Conservation (phyloP, 2,329 filamentous ascomycete genomes). For the Blastomyces silverae region DNA sequence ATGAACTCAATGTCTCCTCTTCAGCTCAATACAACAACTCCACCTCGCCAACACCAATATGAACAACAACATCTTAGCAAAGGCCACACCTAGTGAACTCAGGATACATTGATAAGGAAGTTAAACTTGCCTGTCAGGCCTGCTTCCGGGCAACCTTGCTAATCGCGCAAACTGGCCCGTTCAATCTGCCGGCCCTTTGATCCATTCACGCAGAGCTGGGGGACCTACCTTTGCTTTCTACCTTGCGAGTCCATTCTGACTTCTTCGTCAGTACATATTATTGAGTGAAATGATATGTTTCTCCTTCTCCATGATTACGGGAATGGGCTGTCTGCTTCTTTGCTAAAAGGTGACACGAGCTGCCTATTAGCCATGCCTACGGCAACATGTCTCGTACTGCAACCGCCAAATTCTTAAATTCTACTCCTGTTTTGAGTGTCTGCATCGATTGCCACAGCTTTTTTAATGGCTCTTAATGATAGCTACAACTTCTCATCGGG, state of each 20-base stretch:
- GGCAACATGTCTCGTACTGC: neutral
- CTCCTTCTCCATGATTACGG: neutral
- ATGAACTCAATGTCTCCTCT: neutral
- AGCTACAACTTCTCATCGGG: no score
- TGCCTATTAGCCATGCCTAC: neutral
- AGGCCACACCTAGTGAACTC: neutral
- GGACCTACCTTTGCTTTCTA: neutral
- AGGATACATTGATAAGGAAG: neutral
- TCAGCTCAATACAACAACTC: neutral
- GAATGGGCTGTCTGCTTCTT: neutral
- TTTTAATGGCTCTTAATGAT: no score
- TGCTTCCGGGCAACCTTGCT: neutral
- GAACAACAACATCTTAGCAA: neutral
- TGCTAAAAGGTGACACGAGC: neutral
- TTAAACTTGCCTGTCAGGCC: neutral
- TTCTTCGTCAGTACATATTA: neutral
- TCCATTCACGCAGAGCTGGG: neutral
- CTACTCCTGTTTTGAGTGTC: no score
- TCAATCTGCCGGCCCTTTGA: neutral
- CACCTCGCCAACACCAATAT: neutral
- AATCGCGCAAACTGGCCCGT: neutral
- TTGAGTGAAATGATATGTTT: neutral
- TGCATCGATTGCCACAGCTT: no score
- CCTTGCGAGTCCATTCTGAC: neutral
- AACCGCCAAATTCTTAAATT: neutral